Evolutionary conservation across 1,139 yeast species (phyloP), one percentile per base, ranked within the genome.

Genomic region (Nakaseomyces kungkrabaensis): DNA sequence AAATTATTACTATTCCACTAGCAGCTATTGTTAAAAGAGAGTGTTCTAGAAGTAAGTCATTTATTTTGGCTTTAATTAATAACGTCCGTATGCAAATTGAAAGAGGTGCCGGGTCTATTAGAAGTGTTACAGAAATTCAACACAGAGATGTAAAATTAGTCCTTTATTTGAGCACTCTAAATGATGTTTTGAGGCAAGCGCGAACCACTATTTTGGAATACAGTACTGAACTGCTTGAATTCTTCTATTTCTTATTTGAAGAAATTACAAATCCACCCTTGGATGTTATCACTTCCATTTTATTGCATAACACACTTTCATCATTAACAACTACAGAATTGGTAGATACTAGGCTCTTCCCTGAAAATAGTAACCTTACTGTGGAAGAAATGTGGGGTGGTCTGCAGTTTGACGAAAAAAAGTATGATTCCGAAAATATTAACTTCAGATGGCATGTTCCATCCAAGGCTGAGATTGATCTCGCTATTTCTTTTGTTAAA

Each of bases 21-120:
- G 90, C 88, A 11, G 77, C 82, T 1, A 65, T 88, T 34, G 79
- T 83, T 5, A 79, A 80, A 55, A 76, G 86, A 44, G 78, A 82
- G 47, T 49, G 50, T 4, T 17, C 47, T 0, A 46, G 59, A 27
- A 58, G 87, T 83, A 1, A 60, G 61, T 37, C 50, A 11, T 55
- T 66, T 17, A 64, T 68, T 48, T 48, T 54, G 1, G 53, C 52
- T 7, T 48, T 69, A 31, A 54, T 60, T 24, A 53, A 49, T 27
- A 55, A 75, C 52, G 81, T 90, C 36, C 72, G 73, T 47, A 80
- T 77, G 31, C 96, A 92, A 61, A 74, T 92, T 25, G 73, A 72
- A n/a, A 90, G 84, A 58, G 86, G 90, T 56, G 97, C 97, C 0
- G 97, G 97, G 1, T 71, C 78, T 1, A 71, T 82, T 0, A 76